Evolutionary conservation across 768 basidiomycete genomes (phyloP), one percentile per base, ranked within the genome.

Genomic region (Hirschioporus abietinus): DNA sequence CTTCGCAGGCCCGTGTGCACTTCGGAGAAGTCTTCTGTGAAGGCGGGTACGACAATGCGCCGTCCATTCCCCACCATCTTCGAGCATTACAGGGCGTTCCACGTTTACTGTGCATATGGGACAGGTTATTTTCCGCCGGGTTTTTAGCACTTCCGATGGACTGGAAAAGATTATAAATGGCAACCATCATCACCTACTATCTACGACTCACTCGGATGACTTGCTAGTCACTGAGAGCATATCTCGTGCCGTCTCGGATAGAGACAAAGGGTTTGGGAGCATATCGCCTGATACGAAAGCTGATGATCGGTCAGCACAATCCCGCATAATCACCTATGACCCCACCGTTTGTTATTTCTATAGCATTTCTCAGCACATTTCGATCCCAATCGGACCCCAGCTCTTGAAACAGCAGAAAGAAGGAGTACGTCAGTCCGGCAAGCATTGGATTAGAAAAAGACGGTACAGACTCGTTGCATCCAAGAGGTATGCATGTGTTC

Each of bases 11-110:
- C 12, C 42, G 42, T 1, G 42, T 52, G 42, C 20, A 52, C 42
- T 15, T 52, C 42, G 12, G 20, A 52, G 42, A 57, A 83, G 74
- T n/a, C 81, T 78, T 69, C 80, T 81, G 73, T 93, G 91, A 10
- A 74, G 61, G 20, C 85, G 83, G 7, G 86, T 86, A n/a, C 76
- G 76, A 35, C 79, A 74, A 73, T 94, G 92, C 1, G 74, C 76
- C 1, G 81, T 78, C 87, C 90, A 89, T 62, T 82, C 75, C 10
- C 67, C 66, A 9, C 80, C 82, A 60, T 79, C 78, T 63, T 91
- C 83, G 76, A 94, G 84, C 80, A 91, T 83, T 17, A 86, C 75
- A 0, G 92, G 92, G 26, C 81, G 79, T 24, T 81, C 75, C 1
- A 79, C 71, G 65, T 91, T 78, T 3, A 73, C 65, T 9, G 92